phyloP scores from a whole-genome alignment of 345 rosid genomes.

The Eucalyptus microcorys region DNA sequence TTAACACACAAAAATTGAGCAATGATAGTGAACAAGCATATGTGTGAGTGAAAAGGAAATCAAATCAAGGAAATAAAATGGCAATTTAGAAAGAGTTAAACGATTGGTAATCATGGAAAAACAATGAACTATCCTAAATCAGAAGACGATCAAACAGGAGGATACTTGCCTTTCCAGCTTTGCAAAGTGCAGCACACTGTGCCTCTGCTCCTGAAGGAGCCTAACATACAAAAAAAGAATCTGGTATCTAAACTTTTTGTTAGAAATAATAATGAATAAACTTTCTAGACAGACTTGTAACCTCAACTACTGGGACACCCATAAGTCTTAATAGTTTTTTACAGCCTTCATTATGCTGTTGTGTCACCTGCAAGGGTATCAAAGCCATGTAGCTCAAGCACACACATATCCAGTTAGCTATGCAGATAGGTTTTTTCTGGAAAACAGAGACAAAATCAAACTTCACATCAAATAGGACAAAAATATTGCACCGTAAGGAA shows the following conservation, averaged over 20 bases:
- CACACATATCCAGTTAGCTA: not conserved
- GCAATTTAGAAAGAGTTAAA: not conserved
- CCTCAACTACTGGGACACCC: conserved; percentile 96
- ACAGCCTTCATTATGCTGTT: conserved; percentile 87
- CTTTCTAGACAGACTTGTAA: not conserved
- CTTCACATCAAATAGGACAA: not conserved
- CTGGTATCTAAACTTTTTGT: not conserved
- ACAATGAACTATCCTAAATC: not conserved
- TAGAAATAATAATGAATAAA: not conserved
- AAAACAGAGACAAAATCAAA: not conserved
- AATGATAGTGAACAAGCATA: not conserved
- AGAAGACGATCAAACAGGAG: not conserved
- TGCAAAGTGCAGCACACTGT: conserved; percentile 91
- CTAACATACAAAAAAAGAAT: conserved; percentile 13
- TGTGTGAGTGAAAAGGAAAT: not conserved
- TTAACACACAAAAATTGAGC: not conserved
- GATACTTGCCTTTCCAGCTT: conserved; percentile 55
- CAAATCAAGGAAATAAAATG: not conserved
- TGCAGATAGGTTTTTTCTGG: not conserved
- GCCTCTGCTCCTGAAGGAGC: conserved; percentile 95
- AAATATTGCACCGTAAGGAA: not conserved
- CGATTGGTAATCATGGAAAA: too few relatives aligned
- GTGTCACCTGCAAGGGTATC: conserved; percentile 51
- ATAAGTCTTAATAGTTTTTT: conserved; percentile 68
- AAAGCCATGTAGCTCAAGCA: not conserved